Evolutionary conservation across 2,329 filamentous ascomycete genomes (phyloP), one percentile per base, ranked within the genome.

Genomic region (Cordyceps cicadae): DNA sequence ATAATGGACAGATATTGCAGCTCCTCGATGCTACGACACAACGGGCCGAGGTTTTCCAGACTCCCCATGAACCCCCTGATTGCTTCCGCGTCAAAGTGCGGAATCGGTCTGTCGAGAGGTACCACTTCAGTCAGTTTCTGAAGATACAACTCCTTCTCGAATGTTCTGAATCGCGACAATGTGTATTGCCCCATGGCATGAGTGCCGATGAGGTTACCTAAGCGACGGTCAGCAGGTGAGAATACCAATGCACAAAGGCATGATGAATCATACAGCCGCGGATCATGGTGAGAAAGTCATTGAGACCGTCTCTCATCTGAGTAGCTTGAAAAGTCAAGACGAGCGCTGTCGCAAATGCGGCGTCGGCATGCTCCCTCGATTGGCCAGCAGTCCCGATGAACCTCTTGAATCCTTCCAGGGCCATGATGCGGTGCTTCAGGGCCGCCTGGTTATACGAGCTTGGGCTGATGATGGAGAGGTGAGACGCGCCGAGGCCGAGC

Each of bases 401-500:
- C 51, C 29, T 60, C 19, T 62, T 62, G 55, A 62, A 56, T 2
- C 56, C 61, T 59, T 62, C 45, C 54, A 62, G 7, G 8, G 60
- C 60, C 8, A 49, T 58, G 32, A 62, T 17, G 39, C 60, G 54
- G 17, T 62, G 60, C 24, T 45, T 39, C 5, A 62, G 48, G 9
- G 60, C 58, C 32, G 55, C 46, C n/a, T 59, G 59, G 5, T n/a
- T 41, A 34, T 58, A 61, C 14, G 37, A 39, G 3, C n/a, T 52
- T 32, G 58, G 48, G 3, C 41, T 46, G 15, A 64, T 55, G 7
- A 63, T 54, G 6, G 48, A 56, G 19, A 62, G 50, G 37, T 62
- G 60, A 15, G 60, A 62, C 6, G 60, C 60, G 21, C 60, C 74
- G 1, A 77, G 67, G 1, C 71, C 76, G 0, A 77, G 67, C 70